phyloP scores from a whole-genome alignment of 1,139 yeast species.

The Lodderomyces elongisporus region DNA sequence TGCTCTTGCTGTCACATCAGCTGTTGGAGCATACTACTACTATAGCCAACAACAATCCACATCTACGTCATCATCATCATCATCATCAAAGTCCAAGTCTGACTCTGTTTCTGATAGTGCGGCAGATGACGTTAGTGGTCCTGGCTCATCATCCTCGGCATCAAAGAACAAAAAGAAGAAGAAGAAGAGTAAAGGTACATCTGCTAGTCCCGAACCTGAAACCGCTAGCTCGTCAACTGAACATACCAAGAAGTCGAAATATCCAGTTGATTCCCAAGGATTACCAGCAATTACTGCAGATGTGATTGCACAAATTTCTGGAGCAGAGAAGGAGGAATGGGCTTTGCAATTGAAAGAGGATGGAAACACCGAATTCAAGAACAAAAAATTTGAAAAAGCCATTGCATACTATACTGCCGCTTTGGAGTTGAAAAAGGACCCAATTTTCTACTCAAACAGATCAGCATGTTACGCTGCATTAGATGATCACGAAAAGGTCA shows the following conservation, averaged over 20 bases:
- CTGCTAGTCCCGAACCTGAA: constrained; percentile 7
- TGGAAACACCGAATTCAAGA: constrained; percentile 77
- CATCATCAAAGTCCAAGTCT: constrained; percentile 6
- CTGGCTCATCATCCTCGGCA: constrained; percentile 1
- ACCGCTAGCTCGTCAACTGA: constrained; percentile 2
- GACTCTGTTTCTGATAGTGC: too few species aligned
- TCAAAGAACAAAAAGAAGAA: constrained; percentile 10
- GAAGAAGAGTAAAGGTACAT: constrained; percentile 6
- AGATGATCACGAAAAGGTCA: constrained; percentile 72
- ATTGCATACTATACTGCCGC: constrained; percentile 76
- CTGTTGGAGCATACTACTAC: constrained; percentile 57
- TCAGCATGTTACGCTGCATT: constrained; percentile 92
- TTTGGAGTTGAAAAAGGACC: constrained; percentile 67
- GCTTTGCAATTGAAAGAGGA: constrained; percentile 80
- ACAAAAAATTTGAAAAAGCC: constrained; percentile 66
- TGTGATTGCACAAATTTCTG: constrained; percentile 42
- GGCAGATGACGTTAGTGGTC: neutral
- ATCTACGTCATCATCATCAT: constrained; percentile 3
- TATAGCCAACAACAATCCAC: constrained; percentile 28
- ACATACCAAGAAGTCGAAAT: constrained; percentile 3
- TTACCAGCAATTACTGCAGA: constrained; percentile 53
- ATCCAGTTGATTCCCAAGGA: constrained; percentile 30
- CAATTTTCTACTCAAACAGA: constrained; percentile 87
- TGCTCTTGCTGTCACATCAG: constrained; percentile 58
- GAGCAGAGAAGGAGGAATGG: constrained; percentile 58